These are phyloP conservation scores for Kuraishia capsulata DNA, from an alignment of 805 yeast genomes.

Conservation along the genomic window DNA sequence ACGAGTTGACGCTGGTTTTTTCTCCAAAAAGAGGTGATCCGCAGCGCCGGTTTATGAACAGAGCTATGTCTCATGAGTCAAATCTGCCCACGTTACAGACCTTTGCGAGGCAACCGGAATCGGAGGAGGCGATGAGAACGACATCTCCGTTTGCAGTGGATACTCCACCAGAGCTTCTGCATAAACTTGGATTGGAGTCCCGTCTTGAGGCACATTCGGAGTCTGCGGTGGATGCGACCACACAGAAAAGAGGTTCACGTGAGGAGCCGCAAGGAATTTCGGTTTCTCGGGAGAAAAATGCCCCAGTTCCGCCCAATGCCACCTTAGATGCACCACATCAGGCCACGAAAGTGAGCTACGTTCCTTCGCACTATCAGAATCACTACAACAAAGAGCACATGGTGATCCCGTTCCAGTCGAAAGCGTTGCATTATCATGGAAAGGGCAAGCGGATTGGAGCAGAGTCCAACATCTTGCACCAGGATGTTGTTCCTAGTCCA, in stretches of 20 bases:
- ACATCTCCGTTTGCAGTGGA: conserved; percentile 27
- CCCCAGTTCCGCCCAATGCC: conserved; percentile 23
- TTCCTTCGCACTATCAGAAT: conserved; percentile 26
- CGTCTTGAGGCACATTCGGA: neutral
- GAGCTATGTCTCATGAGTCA: conserved; percentile 34
- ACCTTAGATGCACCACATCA: conserved; percentile 5
- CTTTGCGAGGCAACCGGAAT: conserved; percentile 8
- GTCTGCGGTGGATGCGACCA: neutral
- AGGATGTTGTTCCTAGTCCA: neutral
- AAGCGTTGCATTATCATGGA: conserved; percentile 27
- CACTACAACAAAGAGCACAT: conserved; percentile 37
- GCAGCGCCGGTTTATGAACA: conserved; percentile 16
- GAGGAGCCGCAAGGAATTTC: conserved; percentile 12
- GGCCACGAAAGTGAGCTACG: neutral
- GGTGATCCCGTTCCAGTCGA: conserved; percentile 26
- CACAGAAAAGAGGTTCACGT: neutral
- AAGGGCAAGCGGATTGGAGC: conserved; percentile 9
- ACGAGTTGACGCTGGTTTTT: conserved; percentile 34
- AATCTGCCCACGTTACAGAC: conserved; percentile 19
- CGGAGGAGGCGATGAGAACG: neutral
- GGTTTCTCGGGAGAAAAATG: conserved; percentile 25
- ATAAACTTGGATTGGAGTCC: conserved; percentile 12
- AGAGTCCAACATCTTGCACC: neutral
- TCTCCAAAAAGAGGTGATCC: conserved; percentile 27
- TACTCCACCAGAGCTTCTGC: conserved; percentile 29